Evolutionary conservation across 768 basidiomycete species (phyloP), one percentile per base, ranked within the genome.

Genomic region (Rhodotorula toruloides): DNA sequence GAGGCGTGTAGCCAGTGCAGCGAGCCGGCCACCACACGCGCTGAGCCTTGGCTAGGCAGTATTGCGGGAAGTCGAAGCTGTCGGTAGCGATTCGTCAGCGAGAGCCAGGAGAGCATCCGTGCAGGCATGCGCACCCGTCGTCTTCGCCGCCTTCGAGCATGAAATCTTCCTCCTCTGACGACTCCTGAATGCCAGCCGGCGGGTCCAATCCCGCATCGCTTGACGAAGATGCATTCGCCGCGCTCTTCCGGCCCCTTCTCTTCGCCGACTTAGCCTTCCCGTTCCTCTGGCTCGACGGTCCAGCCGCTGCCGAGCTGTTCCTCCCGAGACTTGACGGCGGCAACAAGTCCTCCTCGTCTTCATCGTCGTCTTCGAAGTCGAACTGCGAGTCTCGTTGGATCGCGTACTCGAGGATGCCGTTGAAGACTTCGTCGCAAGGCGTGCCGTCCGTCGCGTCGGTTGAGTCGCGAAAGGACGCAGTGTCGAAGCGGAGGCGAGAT

Each of bases 131-230:
- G 46, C 1, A 66, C 53, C 58, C 44, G 0, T 40, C 27, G 13
- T n/a, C 34, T 22, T 61, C 58, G 37, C 59, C 58, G 0, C 39
- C 65, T 12, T 50, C 47, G 9, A 66, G 36, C 54, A 56, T 39
- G 6, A 43, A 54, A 12, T 66, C 65, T 25, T 61, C 64, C 12
- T 65, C 65, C 22, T 66, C 65, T 5, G 54, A 55, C 12, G 22
- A 19, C 21, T 54, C 29, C 11, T 31, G n/a, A n/a, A n/a, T n/a
- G n/a, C n/a, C n/a, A n/a, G n/a, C n/a, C n/a, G n/a, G n/a, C n/a
- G n/a, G n/a, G n/a, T n/a, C n/a, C n/a, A n/a, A n/a, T n/a, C n/a
- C 56, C 17, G 22, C 31, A 12, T 29, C 27, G 47, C 27, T 48
- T 14, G 47, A 27, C 31, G 48, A 10, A 40, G 12, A 11, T 19